Base-by-base conservation (phyloP, 116 monocot genomes). In the Trichopus zeylanicus region DNA sequence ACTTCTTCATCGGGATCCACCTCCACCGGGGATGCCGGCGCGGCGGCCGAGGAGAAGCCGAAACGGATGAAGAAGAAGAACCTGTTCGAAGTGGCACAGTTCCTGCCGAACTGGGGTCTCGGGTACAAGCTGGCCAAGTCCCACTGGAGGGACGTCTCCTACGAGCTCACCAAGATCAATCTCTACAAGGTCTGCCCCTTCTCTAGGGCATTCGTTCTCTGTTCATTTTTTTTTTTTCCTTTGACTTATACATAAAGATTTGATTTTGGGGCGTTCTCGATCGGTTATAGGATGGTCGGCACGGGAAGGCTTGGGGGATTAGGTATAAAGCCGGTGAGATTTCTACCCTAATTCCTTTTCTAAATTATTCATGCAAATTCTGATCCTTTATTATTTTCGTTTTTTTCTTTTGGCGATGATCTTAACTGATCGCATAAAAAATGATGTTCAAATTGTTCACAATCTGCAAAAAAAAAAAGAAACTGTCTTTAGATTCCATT, bases 301-400 rank as follows among this genome's bases (percentile, higher is more conserved):
- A 93, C 57, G 93, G 93, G 3, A 93, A 93, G 62, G 93, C 93
- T 16, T 93, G 93, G 89, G 93, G 93, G 19, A 66, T 93, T 33
- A 75, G 86, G 29, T 72, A 83, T 65, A 93, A 82, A 57, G 89
- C 85, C 6, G 93, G 92, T 93, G 30, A 84, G 78, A 23, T 31
- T 39, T 48, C 10, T n/a, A n/a, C n/a, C n/a, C n/a, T n/a, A n/a
- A n/a, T n/a, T 39, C 28, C 22, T 0, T 25, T 19, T 25, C 26
- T 13, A 35, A 6, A 35, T 35, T 10, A 35, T 5, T 6, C 34
- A 35, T 35, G 34, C 34, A 10, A 10, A 15, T 61, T 33, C 26
- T 48, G 6, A 21, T 32, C 37, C 47, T 31, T 55, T 59, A n/a
- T 30, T n/a, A n/a, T n/a, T n/a, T n/a, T n/a, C n/a, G n/a, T n/a